These are phyloP conservation scores for Teratosphaeria zuluensis DNA, from an alignment of 2,329 filamentous ascomycete genomes.

Conservation along the genomic window DNA sequence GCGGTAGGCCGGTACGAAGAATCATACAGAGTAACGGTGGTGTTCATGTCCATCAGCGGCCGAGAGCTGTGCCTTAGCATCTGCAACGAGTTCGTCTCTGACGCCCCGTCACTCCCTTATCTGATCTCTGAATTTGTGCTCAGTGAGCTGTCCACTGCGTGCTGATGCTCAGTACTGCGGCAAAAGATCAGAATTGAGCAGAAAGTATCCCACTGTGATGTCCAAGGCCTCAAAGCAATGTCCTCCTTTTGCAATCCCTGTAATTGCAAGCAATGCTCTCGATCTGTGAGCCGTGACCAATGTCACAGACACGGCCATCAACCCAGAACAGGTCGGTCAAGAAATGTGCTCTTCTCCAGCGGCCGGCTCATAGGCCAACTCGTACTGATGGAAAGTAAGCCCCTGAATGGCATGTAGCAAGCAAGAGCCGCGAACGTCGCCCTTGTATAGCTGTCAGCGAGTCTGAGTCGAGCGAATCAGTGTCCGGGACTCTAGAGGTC, in stretches of 20 bases:
- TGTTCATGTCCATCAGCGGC: no score
- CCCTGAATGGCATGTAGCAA: background rate
- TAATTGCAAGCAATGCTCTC: background rate
- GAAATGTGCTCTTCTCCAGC: background rate
- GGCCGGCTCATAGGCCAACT: background rate
- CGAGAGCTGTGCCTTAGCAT: no score
- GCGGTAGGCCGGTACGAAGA: no score
- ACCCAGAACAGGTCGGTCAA: no score
- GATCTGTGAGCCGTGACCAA: background rate
- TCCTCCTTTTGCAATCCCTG: background rate
- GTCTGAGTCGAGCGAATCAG: no score
- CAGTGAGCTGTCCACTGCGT: background rate
- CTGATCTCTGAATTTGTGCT: background rate
- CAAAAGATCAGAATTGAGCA: background rate
- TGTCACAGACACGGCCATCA: background rate
- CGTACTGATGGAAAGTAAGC: background rate
- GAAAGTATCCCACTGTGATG: background rate
- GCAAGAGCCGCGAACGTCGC: background rate
- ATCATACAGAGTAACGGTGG: no score
- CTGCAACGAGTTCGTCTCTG: background rate
- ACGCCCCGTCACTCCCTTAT: background rate
- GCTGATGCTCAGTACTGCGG: background rate
- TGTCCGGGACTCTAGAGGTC: no score
- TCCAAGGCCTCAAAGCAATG: background rate
- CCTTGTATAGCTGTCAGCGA: no score